Evolutionary conservation across 2,329 filamentous ascomycete species (phyloP), one percentile per base, ranked within the genome.

Genomic region (Diaporthe amygdali): DNA sequence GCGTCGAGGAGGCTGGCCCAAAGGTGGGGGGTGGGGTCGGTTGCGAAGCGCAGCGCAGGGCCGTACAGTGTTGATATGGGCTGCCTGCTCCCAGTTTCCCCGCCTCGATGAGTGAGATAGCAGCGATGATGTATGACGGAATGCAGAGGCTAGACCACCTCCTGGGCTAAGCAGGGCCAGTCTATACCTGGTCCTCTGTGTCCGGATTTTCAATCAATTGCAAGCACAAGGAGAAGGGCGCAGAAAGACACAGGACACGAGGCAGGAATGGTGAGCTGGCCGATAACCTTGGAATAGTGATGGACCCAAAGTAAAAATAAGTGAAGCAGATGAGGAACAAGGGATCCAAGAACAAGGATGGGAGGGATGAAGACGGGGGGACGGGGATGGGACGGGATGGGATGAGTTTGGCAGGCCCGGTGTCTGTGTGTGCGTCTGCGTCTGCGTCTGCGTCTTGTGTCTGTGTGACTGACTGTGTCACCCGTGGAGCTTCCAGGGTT

Each of bases 321-420:
- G 49, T 67, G 49, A 55, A 46, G 64, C 64, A 67, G 64, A 34
- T 32, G 64, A 67, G 64, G 64, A 55, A 32, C 64, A 55, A 55
- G 64, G 64, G 32, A 55, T 55, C 25, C 51, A 54, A 44, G 6
- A 25, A 17, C 9, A 20, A 61, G 44, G 56, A 63, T 63, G 56
- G 56, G 41, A 63, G 56, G 56, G 56, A 63, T 63, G 56, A 46
- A 20, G 56, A 25, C 27, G 55, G 41, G 25, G 41, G 25, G 51
- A 32, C 51, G 51, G 51, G n/a, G 25, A 22, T 25, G 32, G 56
- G 27, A 34, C 20, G 47, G 39, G 8, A 41, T 56, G 34, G 34
- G 34, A 56, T 27, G 54, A n/a, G 5, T 17, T 34, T 55, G 56
- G 56, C 7, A 63, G n/a, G 39, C n/a, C n/a, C n/a, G n/a, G n/a